These are phyloP conservation scores for Cytospora schulzeri DNA, from an alignment of 2,329 filamentous ascomycete genomes.

Conservation along the genomic window DNA sequence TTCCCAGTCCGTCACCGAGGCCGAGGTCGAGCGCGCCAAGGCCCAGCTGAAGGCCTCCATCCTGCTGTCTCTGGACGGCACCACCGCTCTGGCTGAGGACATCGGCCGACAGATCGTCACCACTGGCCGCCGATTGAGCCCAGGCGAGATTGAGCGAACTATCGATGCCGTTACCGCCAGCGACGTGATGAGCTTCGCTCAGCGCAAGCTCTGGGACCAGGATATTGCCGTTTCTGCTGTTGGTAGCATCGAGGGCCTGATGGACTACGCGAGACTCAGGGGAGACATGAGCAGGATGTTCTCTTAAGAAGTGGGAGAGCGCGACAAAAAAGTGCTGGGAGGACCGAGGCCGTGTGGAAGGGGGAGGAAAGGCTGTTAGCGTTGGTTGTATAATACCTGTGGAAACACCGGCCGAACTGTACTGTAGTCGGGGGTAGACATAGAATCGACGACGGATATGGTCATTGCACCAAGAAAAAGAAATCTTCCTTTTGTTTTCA, in stretches of 20 bases:
- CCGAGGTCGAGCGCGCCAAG: slow-evolving; percentile 97
- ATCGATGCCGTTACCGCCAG: slow-evolving; percentile 90
- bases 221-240: slow-evolving; percentile 93
- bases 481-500: slow-evolving; percentile 19
- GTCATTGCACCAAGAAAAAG: slow-evolving; percentile 26
- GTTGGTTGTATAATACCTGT: slow-evolving; percentile 38
- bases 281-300: slow-evolving; percentile 43
- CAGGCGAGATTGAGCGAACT: slow-evolving; percentile 91
- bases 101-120: slow-evolving; percentile 98
- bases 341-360: slow-evolving; percentile 24
- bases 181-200: slow-evolving; percentile 95
- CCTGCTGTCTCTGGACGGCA: slow-evolving; percentile 94
- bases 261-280: slow-evolving; percentile 63
- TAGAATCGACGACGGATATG: slow-evolving; percentile 35
- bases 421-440: slow-evolving; percentile 41
- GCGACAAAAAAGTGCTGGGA: slow-evolving; percentile 24
- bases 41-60: slow-evolving; percentile 98
- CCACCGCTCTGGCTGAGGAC: slow-evolving; percentile 95
- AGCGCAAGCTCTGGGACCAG: slow-evolving; percentile 95
- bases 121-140: slow-evolving; percentile 86
- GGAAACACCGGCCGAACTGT: slow-evolving; percentile 42
- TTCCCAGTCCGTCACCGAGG: slow-evolving; percentile 81
- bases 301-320: slow-evolving; percentile 29
- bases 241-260: slow-evolving; percentile 84
- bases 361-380: slow-evolving; percentile 12